Conservation (phyloP, 1,284 basidiomycete species). For the Chondrostereum purpureum region DNA sequence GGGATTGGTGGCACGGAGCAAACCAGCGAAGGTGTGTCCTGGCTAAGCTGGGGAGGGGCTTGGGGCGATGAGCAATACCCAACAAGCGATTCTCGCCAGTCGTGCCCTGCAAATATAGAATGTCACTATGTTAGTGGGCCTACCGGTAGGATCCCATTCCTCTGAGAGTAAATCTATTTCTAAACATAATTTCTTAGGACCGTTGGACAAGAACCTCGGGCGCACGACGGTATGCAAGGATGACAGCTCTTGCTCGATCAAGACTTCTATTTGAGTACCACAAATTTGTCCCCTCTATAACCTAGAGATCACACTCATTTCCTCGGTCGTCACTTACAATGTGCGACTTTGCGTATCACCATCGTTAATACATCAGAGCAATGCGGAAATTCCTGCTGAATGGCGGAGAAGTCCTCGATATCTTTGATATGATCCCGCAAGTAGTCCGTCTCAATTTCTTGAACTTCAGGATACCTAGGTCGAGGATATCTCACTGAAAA, state of each 20-base stretch:
- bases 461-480: too few species aligned
- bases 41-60: conserved; percentile 21
- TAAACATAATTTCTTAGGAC: conserved; percentile 17
- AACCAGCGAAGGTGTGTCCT: conserved; percentile 17
- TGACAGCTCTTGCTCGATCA: conserved; percentile 8
- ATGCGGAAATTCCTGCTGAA: too few species aligned
- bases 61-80: conserved; percentile 26
- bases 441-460: too few species aligned
- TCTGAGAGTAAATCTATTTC: neutral
- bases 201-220: conserved; percentile 23
- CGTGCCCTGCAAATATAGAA: conserved; percentile 17
- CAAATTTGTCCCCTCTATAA: too few species aligned
- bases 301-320: too few species aligned
- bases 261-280: too few species aligned
- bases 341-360: too few species aligned
- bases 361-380: too few species aligned
- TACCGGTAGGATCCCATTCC: conserved; percentile 15
- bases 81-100: conserved; percentile 20
- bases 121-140: conserved; percentile 21
- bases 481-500: too few species aligned
- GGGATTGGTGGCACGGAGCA: conserved; percentile 15
- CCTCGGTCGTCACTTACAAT: too few species aligned
- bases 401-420: too few species aligned
- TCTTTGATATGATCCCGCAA: too few species aligned
- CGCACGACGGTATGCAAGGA: conserved; percentile 21